Evolutionary conservation across 129 eudicot species (phyloP).

Genomic region (Lonicera japonica): DNA sequence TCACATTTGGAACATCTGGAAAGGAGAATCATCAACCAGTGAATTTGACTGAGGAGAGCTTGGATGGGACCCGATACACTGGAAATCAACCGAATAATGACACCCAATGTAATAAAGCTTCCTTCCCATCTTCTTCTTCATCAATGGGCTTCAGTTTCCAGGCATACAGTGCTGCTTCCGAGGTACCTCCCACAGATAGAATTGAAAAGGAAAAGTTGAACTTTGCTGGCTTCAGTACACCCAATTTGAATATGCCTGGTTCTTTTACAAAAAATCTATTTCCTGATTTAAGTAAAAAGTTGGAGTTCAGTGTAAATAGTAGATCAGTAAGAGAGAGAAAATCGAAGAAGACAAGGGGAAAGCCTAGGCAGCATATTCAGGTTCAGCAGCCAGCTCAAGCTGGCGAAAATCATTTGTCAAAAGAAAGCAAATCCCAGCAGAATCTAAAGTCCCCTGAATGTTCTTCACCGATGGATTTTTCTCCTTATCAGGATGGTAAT

Average conservation of each 20-base stretch:
- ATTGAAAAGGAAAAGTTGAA: slow-evolving; percentile 29
- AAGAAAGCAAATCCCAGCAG: slow-evolving; percentile 23
- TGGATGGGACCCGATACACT: slow-evolving; percentile 12
- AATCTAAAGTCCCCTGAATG: slow-evolving; percentile 48
- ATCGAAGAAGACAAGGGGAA: slow-evolving; percentile 46
- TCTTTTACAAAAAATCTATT: slow-evolving; percentile 38
- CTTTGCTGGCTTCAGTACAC: slow-evolving; percentile 34
- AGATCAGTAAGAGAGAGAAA: slow-evolving; percentile 35
- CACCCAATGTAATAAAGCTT: slow-evolving; percentile 13
- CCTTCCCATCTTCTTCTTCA: slow-evolving; percentile 16
- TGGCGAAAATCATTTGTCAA: no score
- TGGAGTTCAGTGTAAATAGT: slow-evolving; percentile 31
- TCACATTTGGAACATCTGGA: slow-evolving; percentile 3
- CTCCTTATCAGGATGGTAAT: slow-evolving; percentile 55
- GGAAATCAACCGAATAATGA: slow-evolving; percentile 13
- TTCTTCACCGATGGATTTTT: slow-evolving; percentile 94
- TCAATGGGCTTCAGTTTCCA: slow-evolving; percentile 22
- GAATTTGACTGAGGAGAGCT: slow-evolving; percentile 18
- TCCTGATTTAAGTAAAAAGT: slow-evolving; percentile 34
- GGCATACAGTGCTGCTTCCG: slow-evolving; percentile 18
- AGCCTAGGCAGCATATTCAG: slow-evolving; percentile 30
- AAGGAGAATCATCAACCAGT: slow-evolving; percentile 21
- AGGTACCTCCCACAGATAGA: slow-evolving; percentile 17
- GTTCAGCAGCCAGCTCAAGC: no score
- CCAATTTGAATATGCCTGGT: slow-evolving; percentile 28